Evolutionary conservation across 2,329 filamentous ascomycete species (phyloP).

Genomic region (Phaeophleospora eucalypticola): DNA sequence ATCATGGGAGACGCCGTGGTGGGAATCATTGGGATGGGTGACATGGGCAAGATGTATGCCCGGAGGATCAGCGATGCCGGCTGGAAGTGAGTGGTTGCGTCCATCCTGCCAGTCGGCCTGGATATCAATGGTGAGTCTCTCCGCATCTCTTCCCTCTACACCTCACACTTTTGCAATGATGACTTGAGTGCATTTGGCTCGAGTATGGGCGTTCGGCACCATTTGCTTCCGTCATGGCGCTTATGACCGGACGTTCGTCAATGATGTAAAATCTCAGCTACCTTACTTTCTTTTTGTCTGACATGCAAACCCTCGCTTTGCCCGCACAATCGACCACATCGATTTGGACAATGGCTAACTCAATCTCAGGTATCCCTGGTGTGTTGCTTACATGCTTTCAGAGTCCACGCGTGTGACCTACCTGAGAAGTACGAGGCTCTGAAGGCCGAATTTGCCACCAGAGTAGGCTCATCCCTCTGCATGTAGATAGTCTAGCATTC

Average conservation of each 20-base stretch:
- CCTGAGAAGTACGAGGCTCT: constrained; percentile 82
- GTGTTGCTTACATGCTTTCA: constrained; percentile 42
- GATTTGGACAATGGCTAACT: constrained; percentile 15
- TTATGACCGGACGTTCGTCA: constrained; percentile 59
- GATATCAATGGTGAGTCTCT: constrained; percentile 33
- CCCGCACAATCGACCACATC: background rate
- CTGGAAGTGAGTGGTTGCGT: constrained; percentile 73
- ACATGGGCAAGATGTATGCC: constrained; percentile 99
- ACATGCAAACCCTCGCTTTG: constrained; percentile 41
- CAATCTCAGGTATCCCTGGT: constrained; percentile 11
- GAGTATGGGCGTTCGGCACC: constrained; percentile 72
- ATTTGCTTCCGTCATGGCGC: constrained; percentile 70
- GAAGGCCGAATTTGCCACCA: constrained; percentile 74
- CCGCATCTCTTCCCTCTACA: constrained; percentile 8
- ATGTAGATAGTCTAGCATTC: constrained; percentile 28
- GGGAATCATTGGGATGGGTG: constrained; percentile 97
- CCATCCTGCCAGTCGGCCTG: background rate
- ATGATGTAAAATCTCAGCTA: constrained; percentile 99
- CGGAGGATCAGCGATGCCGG: constrained; percentile 81
- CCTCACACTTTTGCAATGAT: constrained; percentile 61
- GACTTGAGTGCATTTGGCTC: constrained; percentile 99
- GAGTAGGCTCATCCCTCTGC: constrained; percentile 60
- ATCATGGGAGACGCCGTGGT: constrained; percentile 68
- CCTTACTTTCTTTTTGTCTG: constrained; percentile 90
- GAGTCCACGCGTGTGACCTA: constrained; percentile 90